phyloP scores from a whole-genome alignment of 441 rosid genomes.

The Bruguiera hainesii region DNA sequence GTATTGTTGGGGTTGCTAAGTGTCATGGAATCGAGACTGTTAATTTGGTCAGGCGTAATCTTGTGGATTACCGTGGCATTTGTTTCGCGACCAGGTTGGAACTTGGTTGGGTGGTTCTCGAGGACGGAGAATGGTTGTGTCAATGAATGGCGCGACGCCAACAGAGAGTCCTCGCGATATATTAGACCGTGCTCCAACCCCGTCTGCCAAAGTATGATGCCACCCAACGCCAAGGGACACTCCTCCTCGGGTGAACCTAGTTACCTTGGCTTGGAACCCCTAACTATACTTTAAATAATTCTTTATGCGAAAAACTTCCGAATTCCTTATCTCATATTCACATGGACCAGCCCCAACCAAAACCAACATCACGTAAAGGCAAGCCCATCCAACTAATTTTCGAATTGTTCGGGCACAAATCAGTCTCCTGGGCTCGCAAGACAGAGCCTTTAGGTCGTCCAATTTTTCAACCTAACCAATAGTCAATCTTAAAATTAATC shows the following conservation, averaged over 20 bases:
- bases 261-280: conserved; percentile 34
- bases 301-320: too few species aligned
- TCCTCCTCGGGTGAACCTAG: conserved; percentile 72
- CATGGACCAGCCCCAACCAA: too few species aligned
- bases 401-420: too few species aligned
- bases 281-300: too few species aligned
- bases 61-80: not conserved
- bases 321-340: too few species aligned
- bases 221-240: conserved; percentile 74
- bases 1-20: not conserved
- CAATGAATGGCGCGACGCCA: conserved; percentile 52
- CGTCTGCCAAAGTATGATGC: conserved; percentile 78
- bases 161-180: conserved; percentile 12
- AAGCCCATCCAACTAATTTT: too few species aligned
- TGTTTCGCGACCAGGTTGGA: not conserved
- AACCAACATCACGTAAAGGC: too few species aligned
- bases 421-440: too few species aligned
- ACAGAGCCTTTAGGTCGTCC: too few species aligned
- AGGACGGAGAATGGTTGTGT: conserved; percentile 59
- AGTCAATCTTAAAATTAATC: too few species aligned
- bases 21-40: not conserved
- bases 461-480: too few species aligned
- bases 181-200: conserved; percentile 43
- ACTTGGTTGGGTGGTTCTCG: conserved; percentile 24
- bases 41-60: not conserved